A percentile compares a stretch with the other conserved stretches of the same genome.
Conservation (phyloP, 169 alveolate genomes). For the Blepharisma undulans region DNA sequence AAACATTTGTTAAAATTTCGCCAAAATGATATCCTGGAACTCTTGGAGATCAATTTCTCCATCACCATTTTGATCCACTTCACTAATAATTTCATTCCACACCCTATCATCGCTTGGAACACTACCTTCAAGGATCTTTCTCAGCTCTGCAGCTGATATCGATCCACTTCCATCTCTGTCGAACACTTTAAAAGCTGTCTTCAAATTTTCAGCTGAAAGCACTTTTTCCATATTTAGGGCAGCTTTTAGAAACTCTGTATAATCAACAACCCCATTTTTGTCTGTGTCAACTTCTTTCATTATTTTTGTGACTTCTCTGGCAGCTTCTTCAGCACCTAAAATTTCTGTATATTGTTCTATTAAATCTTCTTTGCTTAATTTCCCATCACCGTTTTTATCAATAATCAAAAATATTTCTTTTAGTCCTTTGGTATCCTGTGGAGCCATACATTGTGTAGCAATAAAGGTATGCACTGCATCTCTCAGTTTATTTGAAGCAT, state of each 20-base stretch:
- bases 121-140: slow-evolving; percentile 60
- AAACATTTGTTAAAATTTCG: background rate
- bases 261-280: slow-evolving; percentile 79
- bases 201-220: slow-evolving; percentile 63
- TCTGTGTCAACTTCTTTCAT: slow-evolving; percentile 82
- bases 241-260: slow-evolving; percentile 78
- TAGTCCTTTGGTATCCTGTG: slow-evolving; percentile 57
- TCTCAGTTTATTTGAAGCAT: slow-evolving; percentile 47
- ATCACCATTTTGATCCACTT: slow-evolving; percentile 75
- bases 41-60: slow-evolving; percentile 54
- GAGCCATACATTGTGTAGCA: slow-evolving; percentile 56
- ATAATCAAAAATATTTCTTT: slow-evolving; percentile 60
- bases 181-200: slow-evolving; percentile 74
- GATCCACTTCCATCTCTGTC: slow-evolving; percentile 81
- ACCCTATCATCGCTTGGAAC: slow-evolving; percentile 58
- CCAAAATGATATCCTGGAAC: slow-evolving; percentile 20
- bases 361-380: slow-evolving; percentile 72
- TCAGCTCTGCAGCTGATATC: slow-evolving; percentile 70
- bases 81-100: slow-evolving; percentile 66
- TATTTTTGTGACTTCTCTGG: slow-evolving; percentile 74
- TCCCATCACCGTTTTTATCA: slow-evolving; percentile 77
- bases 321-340: slow-evolving; percentile 61
- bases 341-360: slow-evolving; percentile 52
- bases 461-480: slow-evolving; percentile 74
- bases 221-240: slow-evolving; percentile 60